Conservation (phyloP, 768 basidiomycete genomes). For the Tricholoma sp. region DNA sequence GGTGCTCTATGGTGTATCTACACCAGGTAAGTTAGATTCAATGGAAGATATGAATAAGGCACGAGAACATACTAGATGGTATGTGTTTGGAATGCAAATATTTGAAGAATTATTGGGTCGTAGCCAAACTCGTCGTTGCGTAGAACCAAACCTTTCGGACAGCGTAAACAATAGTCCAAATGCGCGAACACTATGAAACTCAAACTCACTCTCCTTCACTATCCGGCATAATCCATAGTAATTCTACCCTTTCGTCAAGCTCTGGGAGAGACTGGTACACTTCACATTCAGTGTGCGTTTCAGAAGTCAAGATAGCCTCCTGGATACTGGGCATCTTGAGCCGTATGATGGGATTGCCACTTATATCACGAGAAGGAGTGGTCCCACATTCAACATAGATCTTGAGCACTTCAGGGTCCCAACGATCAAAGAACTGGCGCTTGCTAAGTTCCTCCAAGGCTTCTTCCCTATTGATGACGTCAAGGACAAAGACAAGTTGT, state of each 20-base stretch:
- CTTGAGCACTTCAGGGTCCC: constrained; percentile 61
- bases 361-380: constrained; percentile 26
- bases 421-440: constrained; percentile 64
- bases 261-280: constrained; percentile 35
- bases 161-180: not conserved
- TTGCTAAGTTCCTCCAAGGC: constrained; percentile 44
- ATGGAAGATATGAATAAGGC: not conserved
- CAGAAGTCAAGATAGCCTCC: constrained; percentile 62
- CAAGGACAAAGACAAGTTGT: not conserved
- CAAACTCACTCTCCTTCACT: constrained; percentile 28
- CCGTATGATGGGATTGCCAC: constrained; percentile 32
- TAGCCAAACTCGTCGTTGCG: constrained; percentile 38
- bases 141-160: constrained; percentile 26
- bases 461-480: constrained; percentile 42
- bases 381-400: constrained; percentile 60
- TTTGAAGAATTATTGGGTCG: constrained; percentile 38
- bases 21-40: too few relatives aligned
- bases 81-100: constrained; percentile 31
- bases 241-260: constrained; percentile 40
- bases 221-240: constrained; percentile 56
- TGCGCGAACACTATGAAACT: constrained; percentile 6
- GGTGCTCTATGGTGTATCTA: too few relatives aligned
- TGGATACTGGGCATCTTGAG: constrained; percentile 66
- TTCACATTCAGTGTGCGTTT: constrained; percentile 35
- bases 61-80: constrained; percentile 37